Conservation (phyloP, 1,139 yeast genomes). For the Saccharomyces pastorianus region DNA sequence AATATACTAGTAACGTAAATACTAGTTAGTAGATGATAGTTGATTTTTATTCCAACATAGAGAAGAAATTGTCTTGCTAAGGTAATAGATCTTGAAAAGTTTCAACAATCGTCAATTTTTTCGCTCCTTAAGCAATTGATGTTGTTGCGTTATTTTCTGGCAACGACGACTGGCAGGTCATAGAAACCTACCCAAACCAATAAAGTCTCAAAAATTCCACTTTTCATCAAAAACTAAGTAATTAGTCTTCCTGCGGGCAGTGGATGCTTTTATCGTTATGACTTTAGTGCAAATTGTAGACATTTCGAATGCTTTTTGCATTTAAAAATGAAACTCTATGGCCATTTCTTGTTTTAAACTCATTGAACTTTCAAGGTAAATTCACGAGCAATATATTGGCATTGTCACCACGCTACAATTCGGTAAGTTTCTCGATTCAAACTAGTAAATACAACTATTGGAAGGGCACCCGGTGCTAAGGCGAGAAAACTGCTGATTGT, state of each 20-base stretch:
- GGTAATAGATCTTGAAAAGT: neutral
- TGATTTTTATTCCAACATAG: no score
- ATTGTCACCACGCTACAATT: neutral
- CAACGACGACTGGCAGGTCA: neutral
- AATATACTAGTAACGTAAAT: no score
- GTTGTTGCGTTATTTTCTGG: neutral
- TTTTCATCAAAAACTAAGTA: neutral
- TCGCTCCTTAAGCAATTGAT: neutral
- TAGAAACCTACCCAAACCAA: neutral
- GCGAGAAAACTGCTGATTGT: neutral
- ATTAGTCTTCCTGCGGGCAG: neutral
- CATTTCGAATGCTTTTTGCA: neutral
- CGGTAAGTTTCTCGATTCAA: neutral
- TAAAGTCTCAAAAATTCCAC: neutral
- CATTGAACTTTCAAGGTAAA: neutral
- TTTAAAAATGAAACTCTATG: neutral
- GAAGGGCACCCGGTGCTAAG: neutral
- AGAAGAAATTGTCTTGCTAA: neutral
- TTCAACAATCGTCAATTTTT: neutral
- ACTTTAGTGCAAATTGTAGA: neutral
- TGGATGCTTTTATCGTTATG: neutral
- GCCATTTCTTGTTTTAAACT: neutral
- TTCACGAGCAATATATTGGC: neutral
- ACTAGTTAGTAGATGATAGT: no score
- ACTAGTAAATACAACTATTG: neutral